Conservation (phyloP, 352 stramenopile species). For the Thraustotheca clavata region DNA sequence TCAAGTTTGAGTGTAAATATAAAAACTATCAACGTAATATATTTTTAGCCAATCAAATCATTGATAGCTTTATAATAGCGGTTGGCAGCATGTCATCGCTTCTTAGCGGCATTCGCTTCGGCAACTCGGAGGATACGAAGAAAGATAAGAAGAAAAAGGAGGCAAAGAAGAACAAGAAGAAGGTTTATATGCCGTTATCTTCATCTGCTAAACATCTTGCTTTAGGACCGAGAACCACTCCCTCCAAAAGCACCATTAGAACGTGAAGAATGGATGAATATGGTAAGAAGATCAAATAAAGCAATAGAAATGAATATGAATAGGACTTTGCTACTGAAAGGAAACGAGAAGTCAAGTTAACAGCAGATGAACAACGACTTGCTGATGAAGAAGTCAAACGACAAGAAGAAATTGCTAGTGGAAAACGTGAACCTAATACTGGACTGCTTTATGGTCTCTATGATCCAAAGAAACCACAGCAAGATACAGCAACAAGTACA, state of each 20-base stretch:
- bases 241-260: constrained; percentile 23
- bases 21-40: background rate
- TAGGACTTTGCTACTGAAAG: constrained; percentile 41
- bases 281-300: constrained; percentile 27
- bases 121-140: constrained; percentile 24
- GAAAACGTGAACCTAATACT: constrained; percentile 63
- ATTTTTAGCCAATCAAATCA: background rate
- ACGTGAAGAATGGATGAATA: constrained; percentile 76
- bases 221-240: background rate
- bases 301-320: background rate
- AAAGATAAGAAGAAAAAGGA: constrained; percentile 36
- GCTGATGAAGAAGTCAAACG: constrained; percentile 48
- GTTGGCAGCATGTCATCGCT: constrained; percentile 28
- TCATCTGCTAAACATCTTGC: constrained; percentile 22
- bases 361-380: constrained; percentile 28
- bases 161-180: constrained; percentile 26
- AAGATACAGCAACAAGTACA: background rate
- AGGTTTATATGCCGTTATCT: constrained; percentile 14
- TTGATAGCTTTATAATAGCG: background rate
- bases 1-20: too few species aligned
- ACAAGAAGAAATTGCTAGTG: constrained; percentile 66
- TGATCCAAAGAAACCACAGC: constrained; percentile 66
- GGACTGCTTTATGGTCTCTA: constrained; percentile 73
- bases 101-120: constrained; percentile 63
- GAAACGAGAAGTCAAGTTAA: constrained; percentile 23